phyloP scores from a whole-genome alignment of 208 protist species.

The Trypanosoma cruzi region DNA sequence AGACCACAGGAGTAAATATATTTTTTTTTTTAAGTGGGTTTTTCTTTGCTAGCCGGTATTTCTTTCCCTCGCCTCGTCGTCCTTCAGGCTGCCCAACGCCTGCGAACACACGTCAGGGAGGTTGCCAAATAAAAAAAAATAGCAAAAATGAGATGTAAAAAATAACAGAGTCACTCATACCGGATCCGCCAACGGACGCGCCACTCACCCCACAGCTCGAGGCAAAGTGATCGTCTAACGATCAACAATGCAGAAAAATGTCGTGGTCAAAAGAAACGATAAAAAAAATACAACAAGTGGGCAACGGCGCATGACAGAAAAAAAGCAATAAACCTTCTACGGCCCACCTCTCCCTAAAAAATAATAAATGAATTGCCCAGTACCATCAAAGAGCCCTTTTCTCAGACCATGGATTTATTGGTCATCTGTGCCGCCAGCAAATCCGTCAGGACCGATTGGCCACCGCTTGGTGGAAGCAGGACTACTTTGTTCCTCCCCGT shows the following conservation, averaged over 20 bases:
- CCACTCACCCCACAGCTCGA: no score
- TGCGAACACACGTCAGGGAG: no score
- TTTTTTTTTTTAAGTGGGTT: no score
- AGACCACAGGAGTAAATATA: no score
- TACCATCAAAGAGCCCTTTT: background rate
- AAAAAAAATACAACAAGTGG: background rate
- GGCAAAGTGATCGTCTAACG: no score
- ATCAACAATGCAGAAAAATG: background rate
- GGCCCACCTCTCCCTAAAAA: background rate
- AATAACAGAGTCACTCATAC: no score
- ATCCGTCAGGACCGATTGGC: slow-evolving; percentile 29
- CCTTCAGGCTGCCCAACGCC: no score
- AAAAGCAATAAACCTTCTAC: background rate
- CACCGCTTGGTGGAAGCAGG: slow-evolving; percentile 34
- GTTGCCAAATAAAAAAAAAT: no score
- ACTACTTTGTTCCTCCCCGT: slow-evolving; percentile 46
- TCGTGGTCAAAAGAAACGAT: background rate
- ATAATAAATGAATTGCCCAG: background rate
- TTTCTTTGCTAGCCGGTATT: no score
- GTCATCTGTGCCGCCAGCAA: slow-evolving; percentile 40
- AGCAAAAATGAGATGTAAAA: no score
- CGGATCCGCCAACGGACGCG: no score
- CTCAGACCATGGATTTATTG: slow-evolving; percentile 33
- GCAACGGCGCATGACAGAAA: background rate
- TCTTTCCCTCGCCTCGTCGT: no score